Base-by-base conservation (phyloP, 495 filamentous ascomycete species). In the Bryoglossum gracile region DNA sequence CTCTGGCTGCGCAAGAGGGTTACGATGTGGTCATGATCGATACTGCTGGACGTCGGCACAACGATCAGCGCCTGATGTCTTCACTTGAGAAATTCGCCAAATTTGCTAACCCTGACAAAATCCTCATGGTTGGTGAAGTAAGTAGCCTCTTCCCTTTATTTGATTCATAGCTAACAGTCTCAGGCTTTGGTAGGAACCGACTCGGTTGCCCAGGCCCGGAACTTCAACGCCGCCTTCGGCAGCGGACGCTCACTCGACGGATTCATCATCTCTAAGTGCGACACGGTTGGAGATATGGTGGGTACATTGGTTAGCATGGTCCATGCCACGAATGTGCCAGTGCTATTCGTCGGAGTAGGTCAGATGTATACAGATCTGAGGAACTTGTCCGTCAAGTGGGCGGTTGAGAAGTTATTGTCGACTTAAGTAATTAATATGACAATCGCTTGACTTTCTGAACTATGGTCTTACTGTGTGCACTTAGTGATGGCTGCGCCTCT, bases 251-350 rank as follows among this genome's bases (percentile, higher is more conserved):
- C 79, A 41, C 63, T 94, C 38, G 92, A 98, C 65, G 92, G 92
- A 2, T 98, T 98, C 60, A 94, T 98, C 57, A 95, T 98, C 59
- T 90, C 83, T 50, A 98, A 98, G 62, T 98, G 92, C 65, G 92
- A 98, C 68, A 98, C 92, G 0, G 92, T 97, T 35, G 92, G 92
- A 21, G 91, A 97, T 68, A 98, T 97, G 92, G 58, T 70, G 49
- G 92, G 92, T 23, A 95, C 88, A 3, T 66, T 98, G 53, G 92
- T 98, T 23, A 95, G 88, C 65, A 94, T 98, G 74, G 94, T 97
- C 34, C 91, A 95, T 71, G 90, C 92, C 11, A 97, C 94, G 3
- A 89, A 91, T 13, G 90, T 95, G 43, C 92, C 92, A 5, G 89
- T 98, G 36, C 71, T 95, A 4, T 97, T 96, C 62, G 71, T 98